Evolutionary conservation across 1,139 yeast species (phyloP), one percentile per base, ranked within the genome.

Genomic region (Geotrichum histeridarum): DNA sequence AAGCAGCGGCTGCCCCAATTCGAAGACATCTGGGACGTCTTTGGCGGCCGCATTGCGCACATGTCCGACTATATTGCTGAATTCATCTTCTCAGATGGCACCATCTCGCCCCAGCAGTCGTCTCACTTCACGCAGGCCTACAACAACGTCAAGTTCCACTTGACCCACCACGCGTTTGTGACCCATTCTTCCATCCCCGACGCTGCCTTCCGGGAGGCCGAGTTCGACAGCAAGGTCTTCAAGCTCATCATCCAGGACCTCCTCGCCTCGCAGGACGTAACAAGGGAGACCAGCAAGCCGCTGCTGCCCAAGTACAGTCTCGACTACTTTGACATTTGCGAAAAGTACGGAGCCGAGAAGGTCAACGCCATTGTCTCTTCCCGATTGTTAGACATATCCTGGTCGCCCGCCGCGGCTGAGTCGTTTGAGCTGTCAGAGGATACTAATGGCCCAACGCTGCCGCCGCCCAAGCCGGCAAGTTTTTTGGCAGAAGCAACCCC

Each of bases 31-130:
- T 59, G 62, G 62, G 59, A 59, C 39, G 51, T 53, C 33, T 59
- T 59, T 37, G 62, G 62, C 9, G 62, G 62, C 14, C 51, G 60
- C 14, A 48, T 58, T 7, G 59, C 59, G 8, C 59, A 59, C 43
- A 55, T 59, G 41, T 22, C 60, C 1, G 60, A 57, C 38, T 59
- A 53, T 44, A 54, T 59, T 31, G 42, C 59, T 17, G 61, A 59
- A 41, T 59, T 59, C 42, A 59, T 59, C 32, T 57, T 50, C n/a
- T 51, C 57, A 8, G 53, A 57, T 30, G 62, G 62, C 11, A 49
- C 55, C 11, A 38, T 58, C 15, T 48, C 57, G 11, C 60, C 60
- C 1, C 49, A 51, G 37, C 53, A 54, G 38, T 55, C 58, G 5
- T 54, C 58, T 3, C 51, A 54, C 2, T 58, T 54, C 46, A 53